phyloP scores from a whole-genome alignment of 192 early-diverging fungal genomes.

The Pecoramyces ruminantium region DNA sequence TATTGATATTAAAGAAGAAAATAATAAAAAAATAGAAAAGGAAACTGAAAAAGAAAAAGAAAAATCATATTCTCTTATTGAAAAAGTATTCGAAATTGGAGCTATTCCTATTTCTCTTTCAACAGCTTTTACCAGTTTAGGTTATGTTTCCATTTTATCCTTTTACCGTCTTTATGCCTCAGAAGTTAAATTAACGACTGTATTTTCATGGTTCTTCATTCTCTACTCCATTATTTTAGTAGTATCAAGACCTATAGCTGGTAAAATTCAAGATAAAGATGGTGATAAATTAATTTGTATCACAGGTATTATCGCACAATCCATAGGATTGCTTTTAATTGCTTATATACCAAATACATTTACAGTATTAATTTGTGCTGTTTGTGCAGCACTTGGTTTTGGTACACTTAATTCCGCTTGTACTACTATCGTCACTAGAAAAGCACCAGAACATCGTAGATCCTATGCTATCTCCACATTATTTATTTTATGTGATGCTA shows the following conservation, averaged over 20 bases:
- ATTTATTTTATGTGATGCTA: not conserved
- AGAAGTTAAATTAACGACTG: not conserved
- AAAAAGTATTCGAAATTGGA: not conserved
- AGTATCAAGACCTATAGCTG: not conserved
- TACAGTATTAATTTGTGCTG: not conserved
- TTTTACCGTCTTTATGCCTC: not conserved
- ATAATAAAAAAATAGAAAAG: not conserved
- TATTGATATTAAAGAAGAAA: not conserved
- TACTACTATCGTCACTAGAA: not conserved
- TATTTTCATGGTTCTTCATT: not conserved
- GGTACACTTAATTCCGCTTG: not conserved
- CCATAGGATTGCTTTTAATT: not conserved
- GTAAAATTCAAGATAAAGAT: not conserved
- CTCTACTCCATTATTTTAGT: not conserved
- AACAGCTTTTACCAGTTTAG: not conserved
- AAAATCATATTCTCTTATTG: not conserved
- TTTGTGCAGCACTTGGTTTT: not conserved
- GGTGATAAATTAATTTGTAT: not conserved
- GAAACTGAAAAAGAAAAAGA: too few species aligned
- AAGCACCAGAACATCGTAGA: not conserved
- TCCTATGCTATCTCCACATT: not conserved
- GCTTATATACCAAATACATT: not conserved
- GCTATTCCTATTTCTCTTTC: not conserved
- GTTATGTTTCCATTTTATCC: not conserved
- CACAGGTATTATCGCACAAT: not conserved